phyloP scores from a whole-genome alignment of 2,329 filamentous ascomycete species.

The Epichloe uncinata region DNA sequence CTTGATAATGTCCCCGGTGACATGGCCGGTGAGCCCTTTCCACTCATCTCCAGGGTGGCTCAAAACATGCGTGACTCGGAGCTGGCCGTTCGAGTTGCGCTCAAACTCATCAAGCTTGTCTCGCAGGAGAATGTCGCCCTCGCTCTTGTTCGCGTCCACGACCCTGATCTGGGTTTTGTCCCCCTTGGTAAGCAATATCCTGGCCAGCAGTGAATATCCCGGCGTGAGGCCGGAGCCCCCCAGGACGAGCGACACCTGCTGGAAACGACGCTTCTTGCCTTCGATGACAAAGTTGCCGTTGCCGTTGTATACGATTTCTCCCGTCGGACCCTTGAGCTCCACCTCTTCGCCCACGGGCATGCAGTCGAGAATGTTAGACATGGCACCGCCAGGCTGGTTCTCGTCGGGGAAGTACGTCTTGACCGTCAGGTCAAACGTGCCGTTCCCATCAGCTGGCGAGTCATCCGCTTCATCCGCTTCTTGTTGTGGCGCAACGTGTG shows the following conservation, averaged over 20 bases:
- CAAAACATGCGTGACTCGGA: constrained; percentile 33
- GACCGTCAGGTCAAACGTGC: constrained; percentile 33
- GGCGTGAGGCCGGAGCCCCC: constrained; percentile 37
- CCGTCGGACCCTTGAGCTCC: constrained; percentile 37
- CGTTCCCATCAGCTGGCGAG: constrained; percentile 19
- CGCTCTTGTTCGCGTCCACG: constrained; percentile 34
- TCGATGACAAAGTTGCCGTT: constrained; percentile 32
- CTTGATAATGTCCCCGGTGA: constrained; percentile 27
- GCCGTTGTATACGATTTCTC: constrained; percentile 35
- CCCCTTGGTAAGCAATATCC: constrained; percentile 20
- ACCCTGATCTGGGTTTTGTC: constrained; percentile 27
- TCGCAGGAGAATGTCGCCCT: constrained; percentile 32
- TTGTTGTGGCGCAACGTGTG: neutral
- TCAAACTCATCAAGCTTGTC: constrained; percentile 28
- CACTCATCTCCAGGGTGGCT: constrained; percentile 29
- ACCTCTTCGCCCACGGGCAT: constrained; percentile 33
- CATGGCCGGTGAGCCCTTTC: constrained; percentile 31
- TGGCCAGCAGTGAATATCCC: constrained; percentile 34
- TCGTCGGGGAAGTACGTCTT: constrained; percentile 38
- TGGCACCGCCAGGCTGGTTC: constrained; percentile 36
- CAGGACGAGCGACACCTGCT: constrained; percentile 34
- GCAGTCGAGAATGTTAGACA: constrained; percentile 38
- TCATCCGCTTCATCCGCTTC: neutral
- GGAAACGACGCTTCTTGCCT: constrained; percentile 25
- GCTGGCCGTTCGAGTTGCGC: constrained; percentile 21